Base-by-base conservation (phyloP, 257 asterid species). In the Solanum clarkiae region DNA sequence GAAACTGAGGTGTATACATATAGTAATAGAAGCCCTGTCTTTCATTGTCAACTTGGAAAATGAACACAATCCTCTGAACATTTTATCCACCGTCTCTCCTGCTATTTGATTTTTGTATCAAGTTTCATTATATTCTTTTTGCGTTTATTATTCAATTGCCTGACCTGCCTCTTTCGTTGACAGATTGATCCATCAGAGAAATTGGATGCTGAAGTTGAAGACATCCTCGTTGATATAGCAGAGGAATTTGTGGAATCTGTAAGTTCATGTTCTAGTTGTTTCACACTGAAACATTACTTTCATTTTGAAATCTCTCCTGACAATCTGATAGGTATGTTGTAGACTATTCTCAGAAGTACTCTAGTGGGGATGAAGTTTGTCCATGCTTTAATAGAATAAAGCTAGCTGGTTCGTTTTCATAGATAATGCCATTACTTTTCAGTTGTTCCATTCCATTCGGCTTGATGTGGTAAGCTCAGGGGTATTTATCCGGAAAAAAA, bases 221-320 rank as follows among this genome's bases (percentile, higher is more conserved):
- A 95, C 89, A 91, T 93, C 84, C 95, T 97, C 51, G 91, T 92
- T 17, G 98, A 94, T 90, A 87, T 95, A 80, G 99, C 97, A 2
- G 99, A 95, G 87, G 99, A 95, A 68, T 97, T 95, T 88, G 94
- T 97, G 88, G 98, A 97, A 89, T 94, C 99, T 24, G 99, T 96
- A 87, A 94, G 99, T 89, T 88, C 69, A 9, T 82, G 16, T 74
- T 51, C 60, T 70, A 54, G 45, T 74, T 24, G 54, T 59, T 69
- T 80, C 53, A 12, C 32, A 72, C 63, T 26, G 55, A 59, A 71
- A 72, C 62, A 17, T 63, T 65, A 9, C 80, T 70, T 47, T 26
- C 65, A 16, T 1, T 24, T 40, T 49, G 16, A 66, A 5, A 20
- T 63, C 9, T 47, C 16, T 49, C 49, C 7, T 51, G 14, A 49